Base-by-base conservation (phyloP, 140 eudicot genomes). In the Oenanthe javanica region DNA sequence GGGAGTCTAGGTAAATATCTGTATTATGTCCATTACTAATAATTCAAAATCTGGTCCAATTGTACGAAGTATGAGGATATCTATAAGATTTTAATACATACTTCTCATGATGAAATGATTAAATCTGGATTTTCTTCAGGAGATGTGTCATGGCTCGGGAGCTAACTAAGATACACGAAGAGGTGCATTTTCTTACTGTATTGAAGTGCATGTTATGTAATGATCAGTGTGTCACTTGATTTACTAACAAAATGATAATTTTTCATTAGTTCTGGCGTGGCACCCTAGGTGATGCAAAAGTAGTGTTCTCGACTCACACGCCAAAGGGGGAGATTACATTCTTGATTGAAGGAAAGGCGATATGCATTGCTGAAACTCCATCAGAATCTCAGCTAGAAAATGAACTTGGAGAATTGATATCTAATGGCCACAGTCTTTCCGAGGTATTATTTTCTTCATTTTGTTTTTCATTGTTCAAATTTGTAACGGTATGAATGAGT, bases 71-170 rank as follows among this genome's bases (percentile, higher is more conserved):
- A 10, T 21, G 73, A 38, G 50, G 50, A 78, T 59, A 2, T 43
- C 27, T 18, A 43, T 10, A 21, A 42, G 18, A n/a, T 78, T 61
- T 40, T 40, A 23, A 21, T 2, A 5, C 18, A 47, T 48, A 31
- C 38, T 54, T 78, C 11, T n/a, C 52, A n/a, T 40, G 52, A 40
- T 1, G 18, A 25, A 49, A 38, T 27, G 27, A 36, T 12, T 76
- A 67, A 72, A 8, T 81, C 55, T 45, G 48, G 19, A 52, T 78
- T 75, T 36, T 10, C 61, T 84, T 85, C 87, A 94, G 97, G 87
- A 87, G 85, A 82, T 92, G 97, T 87, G 99, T 94, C 85, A 89
- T 92, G 90, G 99, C 99, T 63, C 92, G 97, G 67, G 97, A 94
- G 89, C 91, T 94, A 81, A 92, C 99, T 85, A 94, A 94, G 93